Evolutionary conservation across 805 yeast genomes (phyloP).

Genomic region (Saturnispora sanitii): DNA sequence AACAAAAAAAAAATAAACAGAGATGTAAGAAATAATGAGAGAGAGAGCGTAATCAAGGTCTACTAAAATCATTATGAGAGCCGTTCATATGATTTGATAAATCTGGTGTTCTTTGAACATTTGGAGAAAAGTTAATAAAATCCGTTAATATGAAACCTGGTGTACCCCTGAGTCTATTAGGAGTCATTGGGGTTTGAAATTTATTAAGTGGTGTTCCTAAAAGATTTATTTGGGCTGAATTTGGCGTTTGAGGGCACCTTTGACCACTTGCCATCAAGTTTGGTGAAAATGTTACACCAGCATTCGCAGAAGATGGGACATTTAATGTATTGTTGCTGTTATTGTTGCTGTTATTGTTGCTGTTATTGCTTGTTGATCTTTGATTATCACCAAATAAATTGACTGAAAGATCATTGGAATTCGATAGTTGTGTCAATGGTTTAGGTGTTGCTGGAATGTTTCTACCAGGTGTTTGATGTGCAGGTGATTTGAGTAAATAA

Average conservation of each 20-base stretch:
- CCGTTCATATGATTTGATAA: neutral
- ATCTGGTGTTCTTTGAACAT: constrained; percentile 37
- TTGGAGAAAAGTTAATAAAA: constrained; percentile 72
- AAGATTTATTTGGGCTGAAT: constrained; percentile 10
- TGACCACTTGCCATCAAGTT: constrained; percentile 10
- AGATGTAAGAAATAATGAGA: neutral
- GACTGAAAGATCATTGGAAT: constrained; percentile 6
- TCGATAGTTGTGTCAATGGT: constrained; percentile 21
- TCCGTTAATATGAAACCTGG: constrained; percentile 77
- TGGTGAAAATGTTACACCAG: constrained; percentile 17
- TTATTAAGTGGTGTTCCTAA: constrained; percentile 15
- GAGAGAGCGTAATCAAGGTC: neutral
- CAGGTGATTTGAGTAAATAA: constrained; percentile 77
- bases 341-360: neutral
- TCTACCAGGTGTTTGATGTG: constrained; percentile 16
- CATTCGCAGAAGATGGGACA: no score
- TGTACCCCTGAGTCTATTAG: constrained; percentile 31
- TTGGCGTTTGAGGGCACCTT: constrained; percentile 13
- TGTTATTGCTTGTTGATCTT: no score
- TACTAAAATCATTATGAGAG: no score
- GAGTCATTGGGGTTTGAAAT: constrained; percentile 27
- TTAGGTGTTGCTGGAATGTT: constrained; percentile 22
- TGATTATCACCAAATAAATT: neutral
- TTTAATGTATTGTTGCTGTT: no score
- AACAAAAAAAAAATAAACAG: neutral